A percentile compares a stretch with the other conserved stretches of the same genome.
These are phyloP conservation scores for Cyphellophora europaea DNA, from an alignment of 2,329 filamentous ascomycete species.

Conservation along the genomic window DNA sequence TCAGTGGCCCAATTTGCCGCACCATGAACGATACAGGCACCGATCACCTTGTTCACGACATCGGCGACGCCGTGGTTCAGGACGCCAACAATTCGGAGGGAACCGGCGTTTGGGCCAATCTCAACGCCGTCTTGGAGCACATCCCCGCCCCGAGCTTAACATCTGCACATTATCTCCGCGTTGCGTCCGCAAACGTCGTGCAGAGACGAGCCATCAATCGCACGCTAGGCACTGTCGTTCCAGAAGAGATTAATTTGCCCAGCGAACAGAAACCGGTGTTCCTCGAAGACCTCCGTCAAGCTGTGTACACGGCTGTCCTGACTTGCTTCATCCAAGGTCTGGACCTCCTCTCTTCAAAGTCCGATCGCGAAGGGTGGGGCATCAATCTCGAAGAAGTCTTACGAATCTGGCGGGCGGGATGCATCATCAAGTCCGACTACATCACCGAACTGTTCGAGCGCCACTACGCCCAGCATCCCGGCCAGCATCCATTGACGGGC, in stretches of 20 bases:
- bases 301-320: constrained; percentile 54
- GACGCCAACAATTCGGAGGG: constrained; percentile 40
- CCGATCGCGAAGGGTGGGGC: constrained; percentile 50
- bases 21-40: constrained; percentile 28
- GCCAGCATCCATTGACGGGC: no score
- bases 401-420: constrained; percentile 59
- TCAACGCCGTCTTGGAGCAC: constrained; percentile 52
- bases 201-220: no score
- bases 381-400: constrained; percentile 31
- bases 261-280: constrained; percentile 45
- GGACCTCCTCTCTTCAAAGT: constrained; percentile 52
- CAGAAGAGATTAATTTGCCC: constrained; percentile 35
- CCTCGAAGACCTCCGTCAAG: constrained; percentile 49
- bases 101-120: constrained; percentile 57
- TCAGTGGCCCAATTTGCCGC: constrained; percentile 51
- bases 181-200: constrained; percentile 53
- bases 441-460: constrained; percentile 48
- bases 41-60: constrained; percentile 49
- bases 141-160: constrained; percentile 57
- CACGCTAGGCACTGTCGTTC: neutral
- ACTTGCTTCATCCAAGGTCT: constrained; percentile 57
- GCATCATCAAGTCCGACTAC: constrained; percentile 60
- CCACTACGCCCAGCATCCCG: neutral
- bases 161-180: constrained; percentile 51
- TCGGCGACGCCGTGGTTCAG: constrained; percentile 64